Conservation (phyloP, 2,329 filamentous ascomycete genomes). For the Botryotinia calthae region DNA sequence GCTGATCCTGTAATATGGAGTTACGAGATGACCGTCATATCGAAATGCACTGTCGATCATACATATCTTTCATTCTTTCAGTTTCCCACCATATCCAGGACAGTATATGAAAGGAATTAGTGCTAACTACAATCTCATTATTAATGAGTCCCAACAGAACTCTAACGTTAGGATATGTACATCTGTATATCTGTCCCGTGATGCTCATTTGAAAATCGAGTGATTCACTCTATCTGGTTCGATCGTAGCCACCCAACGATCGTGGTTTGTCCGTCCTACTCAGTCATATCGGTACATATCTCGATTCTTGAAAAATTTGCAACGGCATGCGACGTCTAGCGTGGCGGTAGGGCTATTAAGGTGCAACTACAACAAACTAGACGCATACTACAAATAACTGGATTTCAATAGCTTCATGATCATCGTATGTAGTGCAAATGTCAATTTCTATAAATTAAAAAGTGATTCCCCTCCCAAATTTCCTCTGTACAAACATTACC, state of each 20-base stretch:
- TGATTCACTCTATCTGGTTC: neutral
- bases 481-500: neutral
- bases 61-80: neutral
- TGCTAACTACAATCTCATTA: neutral
- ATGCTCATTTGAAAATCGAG: neutral
- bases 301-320: neutral
- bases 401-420: neutral
- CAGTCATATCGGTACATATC: neutral
- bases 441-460: neutral
- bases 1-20: neutral
- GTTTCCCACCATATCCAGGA: neutral
- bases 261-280: neutral
- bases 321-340: neutral
- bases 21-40: neutral
- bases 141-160: neutral
- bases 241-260: fast-evolving
- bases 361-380: neutral
- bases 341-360: neutral
- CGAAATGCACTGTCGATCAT: neutral
- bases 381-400: neutral
- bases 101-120: neutral
- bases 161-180: neutral
- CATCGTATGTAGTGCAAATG: neutral
- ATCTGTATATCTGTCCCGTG: too few relatives aligned
- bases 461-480: neutral